phyloP scores from a whole-genome alignment of 2,329 filamentous ascomycete genomes.

The Phyllosticta paracitricarpa region DNA sequence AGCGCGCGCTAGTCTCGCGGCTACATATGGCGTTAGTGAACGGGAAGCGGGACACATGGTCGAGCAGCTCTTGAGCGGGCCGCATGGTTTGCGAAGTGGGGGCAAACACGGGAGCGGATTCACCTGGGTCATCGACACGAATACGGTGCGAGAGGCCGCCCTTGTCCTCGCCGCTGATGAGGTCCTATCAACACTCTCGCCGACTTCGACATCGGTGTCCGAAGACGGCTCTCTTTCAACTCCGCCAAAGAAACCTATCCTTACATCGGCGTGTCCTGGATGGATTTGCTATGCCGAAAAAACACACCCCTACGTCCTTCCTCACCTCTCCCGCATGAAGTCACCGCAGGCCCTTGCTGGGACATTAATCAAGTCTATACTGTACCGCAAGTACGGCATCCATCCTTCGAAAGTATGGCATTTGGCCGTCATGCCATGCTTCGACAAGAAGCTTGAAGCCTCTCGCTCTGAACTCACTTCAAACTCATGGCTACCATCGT shows the following conservation, averaged over 20 bases:
- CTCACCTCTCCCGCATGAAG: constrained; percentile 83
- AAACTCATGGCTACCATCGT: constrained; percentile 49
- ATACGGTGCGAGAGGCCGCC: constrained; percentile 68
- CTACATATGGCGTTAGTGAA: constrained; percentile 67
- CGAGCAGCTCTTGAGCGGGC: constrained; percentile 64
- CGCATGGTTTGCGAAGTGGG: constrained; percentile 56
- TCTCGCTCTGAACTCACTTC: constrained; percentile 88
- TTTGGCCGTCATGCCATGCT: constrained; percentile 93
- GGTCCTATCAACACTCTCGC: constrained; percentile 28
- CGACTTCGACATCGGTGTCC: constrained; percentile 15
- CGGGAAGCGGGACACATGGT: constrained; percentile 72
- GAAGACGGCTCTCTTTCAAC: constrained; percentile 29
- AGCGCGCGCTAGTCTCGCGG: constrained; percentile 77
- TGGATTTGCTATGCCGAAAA: constrained; percentile 99
- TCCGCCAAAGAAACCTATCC: constrained; percentile 51
- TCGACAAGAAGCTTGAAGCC: constrained; percentile 97
- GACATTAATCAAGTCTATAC: constrained; percentile 76
- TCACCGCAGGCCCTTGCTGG: constrained; percentile 89
- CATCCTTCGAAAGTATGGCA: constrained; percentile 82
- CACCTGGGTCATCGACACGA: constrained; percentile 84
- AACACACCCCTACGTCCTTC: constrained; percentile 86
- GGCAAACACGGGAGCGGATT: constrained; percentile 69
- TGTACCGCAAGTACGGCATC: constrained; percentile 64
- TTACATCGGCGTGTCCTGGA: constrained; percentile 87
- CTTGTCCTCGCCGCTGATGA: constrained; percentile 53